Conservation (phyloP, 768 basidiomycete species). For the Mrakia frigida region DNA sequence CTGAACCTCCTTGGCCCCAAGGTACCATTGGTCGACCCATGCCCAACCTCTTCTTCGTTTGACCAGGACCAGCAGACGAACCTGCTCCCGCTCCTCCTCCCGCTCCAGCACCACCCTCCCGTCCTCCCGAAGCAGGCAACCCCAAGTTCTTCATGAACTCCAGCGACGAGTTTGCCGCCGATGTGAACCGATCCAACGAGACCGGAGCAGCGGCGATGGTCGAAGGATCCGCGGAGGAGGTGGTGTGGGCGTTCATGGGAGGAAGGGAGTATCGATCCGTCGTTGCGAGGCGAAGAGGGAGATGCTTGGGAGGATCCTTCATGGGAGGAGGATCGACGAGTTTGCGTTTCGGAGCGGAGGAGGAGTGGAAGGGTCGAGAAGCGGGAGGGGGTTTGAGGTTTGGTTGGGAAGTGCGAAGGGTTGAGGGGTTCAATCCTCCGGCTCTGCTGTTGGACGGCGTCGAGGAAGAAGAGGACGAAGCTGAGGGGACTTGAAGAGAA, state of each 20-base stretch:
- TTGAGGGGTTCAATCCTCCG: background rate
- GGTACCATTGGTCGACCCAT: slow-evolving; percentile 13
- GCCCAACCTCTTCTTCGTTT: slow-evolving; percentile 4
- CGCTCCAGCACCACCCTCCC: background rate
- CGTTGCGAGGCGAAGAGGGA: background rate
- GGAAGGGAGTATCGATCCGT: slow-evolving; percentile 24
- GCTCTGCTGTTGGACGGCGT: background rate
- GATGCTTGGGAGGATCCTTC: slow-evolving; percentile 3
- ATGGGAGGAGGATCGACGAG: background rate
- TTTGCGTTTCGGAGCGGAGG: background rate
- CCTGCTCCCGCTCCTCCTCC: slow-evolving; percentile 1
- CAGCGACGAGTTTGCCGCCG: background rate
- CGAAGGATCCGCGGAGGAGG: slow-evolving; percentile 18
- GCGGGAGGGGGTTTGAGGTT: background rate
- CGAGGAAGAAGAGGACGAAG: background rate
- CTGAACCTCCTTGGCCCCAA: background rate
- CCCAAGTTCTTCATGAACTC: slow-evolving; percentile 3
- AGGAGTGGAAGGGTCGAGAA: background rate
- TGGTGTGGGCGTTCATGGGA: slow-evolving; percentile 21
- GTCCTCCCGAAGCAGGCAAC: background rate
- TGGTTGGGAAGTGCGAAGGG: background rate
- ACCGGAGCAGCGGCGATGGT: background rate
- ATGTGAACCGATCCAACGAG: background rate
- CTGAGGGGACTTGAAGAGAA: background rate
- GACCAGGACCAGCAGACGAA: too few relatives aligned